Conservation (phyloP, 2,329 filamentous ascomycete genomes). For the Aspergillus aculeatus region DNA sequence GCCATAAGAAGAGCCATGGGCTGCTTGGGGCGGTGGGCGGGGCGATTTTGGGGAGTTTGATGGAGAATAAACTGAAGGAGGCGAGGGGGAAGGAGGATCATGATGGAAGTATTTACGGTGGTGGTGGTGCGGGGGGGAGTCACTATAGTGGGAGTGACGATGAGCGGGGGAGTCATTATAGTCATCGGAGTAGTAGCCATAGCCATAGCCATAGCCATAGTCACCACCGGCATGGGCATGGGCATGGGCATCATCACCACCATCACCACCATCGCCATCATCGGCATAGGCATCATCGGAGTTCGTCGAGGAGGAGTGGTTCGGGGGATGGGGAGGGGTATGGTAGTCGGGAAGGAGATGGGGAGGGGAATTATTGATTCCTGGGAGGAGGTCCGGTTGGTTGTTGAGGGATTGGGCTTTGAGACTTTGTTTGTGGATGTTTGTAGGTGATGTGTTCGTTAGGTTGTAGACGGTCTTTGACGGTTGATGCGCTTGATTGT, state of each 20-base stretch:
- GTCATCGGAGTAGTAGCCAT: conserved; percentile 9
- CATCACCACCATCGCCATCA: conserved; percentile 14
- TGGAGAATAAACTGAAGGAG: conserved; percentile 55
- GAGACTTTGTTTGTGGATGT: too few relatives aligned
- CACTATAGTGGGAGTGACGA: conserved; percentile 3
- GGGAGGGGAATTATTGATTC: not conserved
- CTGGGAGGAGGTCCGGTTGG: too few relatives aligned
- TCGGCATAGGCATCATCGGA: conserved; percentile 24
- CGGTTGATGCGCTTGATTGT: too few relatives aligned
- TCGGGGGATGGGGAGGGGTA: conserved; percentile 10
- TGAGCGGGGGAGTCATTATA: conserved; percentile 18
- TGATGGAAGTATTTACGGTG: not conserved
- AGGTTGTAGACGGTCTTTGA: too few relatives aligned
- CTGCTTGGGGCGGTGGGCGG: conserved; percentile 59
- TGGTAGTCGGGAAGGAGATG: not conserved
- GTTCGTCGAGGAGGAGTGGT: conserved; percentile 24
- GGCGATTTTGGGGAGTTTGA: conserved; percentile 55
- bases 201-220: conserved; percentile 16
- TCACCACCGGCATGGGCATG: conserved; percentile 1
- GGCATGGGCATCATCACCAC: conserved; percentile 17
- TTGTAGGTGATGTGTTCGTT: too few relatives aligned
- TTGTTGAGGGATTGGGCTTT: too few relatives aligned
- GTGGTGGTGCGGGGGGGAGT: conserved; percentile 27
- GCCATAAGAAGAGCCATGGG: conserved; percentile 57
- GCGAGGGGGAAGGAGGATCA: conserved; percentile 30